Evolutionary conservation across 2,329 filamentous ascomycete genomes (phyloP), one percentile per base, ranked within the genome.

Genomic region (Diplodia sapinea): DNA sequence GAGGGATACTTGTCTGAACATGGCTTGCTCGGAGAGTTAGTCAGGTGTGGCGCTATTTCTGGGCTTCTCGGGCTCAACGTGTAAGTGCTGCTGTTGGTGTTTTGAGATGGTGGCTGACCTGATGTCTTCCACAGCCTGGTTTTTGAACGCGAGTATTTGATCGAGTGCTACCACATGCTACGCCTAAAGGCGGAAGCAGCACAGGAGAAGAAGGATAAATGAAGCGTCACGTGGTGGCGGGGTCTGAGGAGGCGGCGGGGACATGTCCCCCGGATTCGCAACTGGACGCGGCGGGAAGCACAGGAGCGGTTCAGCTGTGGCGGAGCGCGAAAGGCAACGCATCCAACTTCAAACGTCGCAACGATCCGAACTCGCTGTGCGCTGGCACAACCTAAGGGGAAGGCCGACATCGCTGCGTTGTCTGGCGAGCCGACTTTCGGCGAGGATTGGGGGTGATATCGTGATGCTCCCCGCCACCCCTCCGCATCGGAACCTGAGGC

Each of bases 21-120:
- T 69, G 81, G 81, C 0, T 63, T 81, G 8, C 29, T 82, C 8
- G 81, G 79, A n/a, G 79, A 83, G 65, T 69, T 84, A 43, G 72
- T 76, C 1, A 73, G 75, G 13, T 75, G 79, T 33, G 80, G 79
- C 7, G 71, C 56, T 4, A 69, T 82, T 47, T 79, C 75, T n/a
- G 77, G 70, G 0, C 56, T 73, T 0, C 80, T 81, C 68, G 78
- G 72, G 3, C 50, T 75, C 6, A 72, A 76, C 31, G 72, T 83
- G 78, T 80, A 70, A 74, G 78, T 78, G n/a, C 11, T 62, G 33
- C 9, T 36, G 13, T 29, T 17, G 11, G 20, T 8, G 8, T 47
- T 51, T 29, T 13, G 36, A 1, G 23, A 23, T 3, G 26, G 17
- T 11, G 13, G 52, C 49, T 61, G 11, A 64, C 52, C 17, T 20